Evolutionary conservation across 2,329 filamentous ascomycete species (phyloP), one percentile per base, ranked within the genome.

Genomic region (Neofusicoccum sp.): DNA sequence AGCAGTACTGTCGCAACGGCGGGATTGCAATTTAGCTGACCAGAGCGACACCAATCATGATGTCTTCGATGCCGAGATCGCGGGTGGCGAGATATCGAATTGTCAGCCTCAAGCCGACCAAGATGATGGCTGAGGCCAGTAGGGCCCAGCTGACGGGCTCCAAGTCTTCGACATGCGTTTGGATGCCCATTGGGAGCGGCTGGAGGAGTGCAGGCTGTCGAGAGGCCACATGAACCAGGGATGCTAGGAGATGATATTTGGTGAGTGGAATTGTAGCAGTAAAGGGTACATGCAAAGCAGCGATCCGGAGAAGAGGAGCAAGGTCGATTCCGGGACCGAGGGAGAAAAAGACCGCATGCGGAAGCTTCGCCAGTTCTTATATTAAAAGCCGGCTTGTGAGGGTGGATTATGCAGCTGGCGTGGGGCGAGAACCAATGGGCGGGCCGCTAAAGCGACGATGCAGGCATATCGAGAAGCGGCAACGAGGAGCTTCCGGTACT

Each of bases 71-170:
- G 4, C 49, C n/a, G 14, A 54, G 49, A 12, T 41, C 26, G 14
- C 20, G 49, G n/a, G 49, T 54, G 33, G 49, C 49, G 6, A 26
- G n/a, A 34, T 54, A 54, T 33, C 49, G 49, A 14, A 54, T 31
- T 3, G 36, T 54, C 6, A 54, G 14, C 12, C 49, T 54, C 16
- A 54, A 16, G 8, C 26, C 36, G 26, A 41, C 49, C 33, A 54
- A 31, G 20, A 54, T 24, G 20, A 54, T 54, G 24, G 49, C 49
- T 6, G 40, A n/a, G 26, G 49, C 33, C 49, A 54, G 24, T n/a
- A 54, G 24, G 8, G 49, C 49, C 49, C 49, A 54, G 49, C 34
- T 41, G 49, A 40, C 34, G n/a, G 49, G 49, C 24, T 54, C 49
- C 3, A 54, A 16, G n/a, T 54, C 33, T 8, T 54, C 49, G 16